phyloP scores from a whole-genome alignment of 306 rosid genomes.

The Potentilla sterilis region DNA sequence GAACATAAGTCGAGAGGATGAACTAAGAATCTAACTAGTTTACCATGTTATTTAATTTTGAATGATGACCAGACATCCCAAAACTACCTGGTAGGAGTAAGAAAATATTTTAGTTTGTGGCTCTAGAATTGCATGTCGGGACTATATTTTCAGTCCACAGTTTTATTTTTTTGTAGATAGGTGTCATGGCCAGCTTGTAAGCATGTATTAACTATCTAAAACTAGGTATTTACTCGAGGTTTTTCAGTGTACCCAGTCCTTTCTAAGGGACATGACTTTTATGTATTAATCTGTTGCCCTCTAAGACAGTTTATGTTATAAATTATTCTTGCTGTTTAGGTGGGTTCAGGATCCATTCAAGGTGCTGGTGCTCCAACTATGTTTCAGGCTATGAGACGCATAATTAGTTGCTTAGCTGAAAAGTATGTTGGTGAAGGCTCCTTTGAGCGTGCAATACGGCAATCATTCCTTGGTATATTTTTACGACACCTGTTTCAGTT shows the following conservation, averaged over 20 bases:
- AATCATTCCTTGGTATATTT: constrained; percentile 81
- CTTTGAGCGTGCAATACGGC: constrained; percentile 83
- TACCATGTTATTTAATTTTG: neutral
- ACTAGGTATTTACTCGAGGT: neutral
- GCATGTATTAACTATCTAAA: neutral
- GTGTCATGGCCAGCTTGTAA: constrained; percentile 1
- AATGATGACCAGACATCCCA: neutral
- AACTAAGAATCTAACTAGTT: neutral
- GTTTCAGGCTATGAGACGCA: constrained; percentile 96
- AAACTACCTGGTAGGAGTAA: neutral
- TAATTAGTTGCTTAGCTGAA: constrained; percentile 55
- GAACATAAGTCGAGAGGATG: neutral
- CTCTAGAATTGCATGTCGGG: neutral
- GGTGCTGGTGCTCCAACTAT: constrained; percentile 99
- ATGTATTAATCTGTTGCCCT: constrained; percentile 1
- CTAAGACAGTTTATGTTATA: constrained; percentile 1
- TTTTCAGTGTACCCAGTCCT: neutral
- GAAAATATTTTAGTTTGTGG: neutral
- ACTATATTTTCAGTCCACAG: neutral
- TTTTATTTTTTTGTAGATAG: neutral
- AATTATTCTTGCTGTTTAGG: constrained; percentile 55
- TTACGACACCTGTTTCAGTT: neutral
- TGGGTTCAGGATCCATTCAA: constrained; percentile 93
- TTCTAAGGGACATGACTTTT: neutral
- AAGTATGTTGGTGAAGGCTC: constrained; percentile 64